A percentile compares a stretch with the other conserved stretches of the same genome.
phyloP scores from a whole-genome alignment of 805 yeast species.

The Starmerella riodocensis region DNA sequence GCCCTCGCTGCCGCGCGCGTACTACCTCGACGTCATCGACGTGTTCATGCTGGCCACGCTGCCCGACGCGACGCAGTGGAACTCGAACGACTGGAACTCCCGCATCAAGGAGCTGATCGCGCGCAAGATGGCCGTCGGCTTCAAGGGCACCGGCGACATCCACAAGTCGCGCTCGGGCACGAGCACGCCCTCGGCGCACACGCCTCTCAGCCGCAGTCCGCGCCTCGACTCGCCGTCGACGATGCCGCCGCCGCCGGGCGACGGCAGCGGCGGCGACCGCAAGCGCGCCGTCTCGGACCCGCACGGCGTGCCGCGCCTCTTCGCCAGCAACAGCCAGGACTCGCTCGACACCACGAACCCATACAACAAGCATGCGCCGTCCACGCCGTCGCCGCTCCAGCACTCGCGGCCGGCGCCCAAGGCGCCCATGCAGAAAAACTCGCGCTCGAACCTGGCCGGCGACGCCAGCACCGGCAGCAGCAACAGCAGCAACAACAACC shows the following conservation, averaged over 20 bases:
- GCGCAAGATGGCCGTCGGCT: slow-evolving; percentile 38
- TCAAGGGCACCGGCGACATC: slow-evolving; percentile 34
- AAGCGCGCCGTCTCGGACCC: slow-evolving; percentile 20
- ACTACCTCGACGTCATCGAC: slow-evolving; percentile 57
- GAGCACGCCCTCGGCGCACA: not conserved
- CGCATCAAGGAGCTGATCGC: slow-evolving; percentile 44
- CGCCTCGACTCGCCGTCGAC: not conserved
- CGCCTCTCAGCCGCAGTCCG: not conserved
- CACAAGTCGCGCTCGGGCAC: slow-evolving; percentile 24
- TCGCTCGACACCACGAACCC: slow-evolving; percentile 1
- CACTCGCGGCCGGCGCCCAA: slow-evolving; percentile 17
- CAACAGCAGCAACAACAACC: not conserved
- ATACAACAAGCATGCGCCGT: slow-evolving; percentile 8
- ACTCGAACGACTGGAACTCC: slow-evolving; percentile 44
- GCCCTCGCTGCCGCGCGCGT: slow-evolving; percentile 67
- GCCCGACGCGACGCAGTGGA: slow-evolving; percentile 37
- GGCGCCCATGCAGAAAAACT: slow-evolving; percentile 8
- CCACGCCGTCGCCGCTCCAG: slow-evolving; percentile 5
- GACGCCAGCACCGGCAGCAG: not conserved
- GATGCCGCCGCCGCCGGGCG: not conserved
- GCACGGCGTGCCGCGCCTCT: slow-evolving; percentile 8
- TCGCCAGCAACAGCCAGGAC: not conserved
- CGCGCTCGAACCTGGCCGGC: not conserved
- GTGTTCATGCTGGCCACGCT: slow-evolving; percentile 32
- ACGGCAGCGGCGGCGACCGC: slow-evolving; percentile 23